Evolutionary conservation across 1,139 yeast genomes (phyloP).

Genomic region (Blastobotrys persicus): DNA sequence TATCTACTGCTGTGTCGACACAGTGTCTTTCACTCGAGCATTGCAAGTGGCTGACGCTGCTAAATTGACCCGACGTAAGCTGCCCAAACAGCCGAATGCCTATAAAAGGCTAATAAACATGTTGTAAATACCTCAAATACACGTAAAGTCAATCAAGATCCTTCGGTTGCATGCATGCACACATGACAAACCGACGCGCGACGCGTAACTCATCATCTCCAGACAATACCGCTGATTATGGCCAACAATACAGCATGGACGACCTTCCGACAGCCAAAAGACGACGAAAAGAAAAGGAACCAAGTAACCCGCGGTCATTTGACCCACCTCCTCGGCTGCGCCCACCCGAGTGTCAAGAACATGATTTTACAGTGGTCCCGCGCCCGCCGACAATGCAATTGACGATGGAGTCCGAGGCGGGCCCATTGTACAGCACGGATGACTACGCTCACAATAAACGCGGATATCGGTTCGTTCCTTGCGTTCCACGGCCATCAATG

Average conservation of each 20-base stretch:
- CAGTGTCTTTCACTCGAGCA: too few species aligned
- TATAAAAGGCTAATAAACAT: too few species aligned
- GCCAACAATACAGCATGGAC: slow-evolving; percentile 9
- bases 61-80: too few species aligned
- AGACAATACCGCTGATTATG: too few species aligned
- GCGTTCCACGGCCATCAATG: slow-evolving; percentile 67
- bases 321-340: slow-evolving; percentile 22
- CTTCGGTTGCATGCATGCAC: background rate
- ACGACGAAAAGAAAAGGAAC: slow-evolving; percentile 8
- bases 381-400: slow-evolving; percentile 15
- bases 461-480: slow-evolving; percentile 79
- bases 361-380: slow-evolving; percentile 26
- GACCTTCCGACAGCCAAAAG: slow-evolving; percentile 12
- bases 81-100: too few species aligned
- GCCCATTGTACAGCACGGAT: slow-evolving; percentile 50
- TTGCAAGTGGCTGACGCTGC: too few species aligned
- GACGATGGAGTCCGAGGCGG: slow-evolving; percentile 23
- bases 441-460: slow-evolving; percentile 79
- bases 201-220: background rate
- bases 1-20: too few species aligned
- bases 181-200: background rate
- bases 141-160: too few species aligned
- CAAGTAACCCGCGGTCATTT: slow-evolving; percentile 8
- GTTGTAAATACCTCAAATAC: too few species aligned
- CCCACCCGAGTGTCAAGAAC: slow-evolving; percentile 29